Conservation (phyloP, 129 eudicot genomes). For the Escallonia herrerae region DNA sequence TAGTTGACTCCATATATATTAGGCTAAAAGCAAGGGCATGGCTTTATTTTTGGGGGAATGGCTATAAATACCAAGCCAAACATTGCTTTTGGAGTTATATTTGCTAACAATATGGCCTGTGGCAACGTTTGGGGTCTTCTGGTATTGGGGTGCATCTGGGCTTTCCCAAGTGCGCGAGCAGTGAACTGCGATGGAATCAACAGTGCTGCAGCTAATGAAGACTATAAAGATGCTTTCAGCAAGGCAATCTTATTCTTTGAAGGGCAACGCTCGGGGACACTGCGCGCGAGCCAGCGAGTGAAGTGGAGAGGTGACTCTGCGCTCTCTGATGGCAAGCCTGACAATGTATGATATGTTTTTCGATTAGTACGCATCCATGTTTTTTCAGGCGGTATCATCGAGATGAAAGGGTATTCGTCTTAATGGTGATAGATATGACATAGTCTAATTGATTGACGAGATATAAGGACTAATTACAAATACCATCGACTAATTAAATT, state of each 20-base stretch:
- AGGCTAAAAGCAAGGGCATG: too few relatives aligned
- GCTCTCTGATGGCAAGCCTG: constrained; percentile 42
- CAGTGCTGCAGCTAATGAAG: constrained; percentile 1
- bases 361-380: too few relatives aligned
- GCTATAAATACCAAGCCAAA: constrained; percentile 15
- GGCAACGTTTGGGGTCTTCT: constrained; percentile 9
- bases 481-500: too few relatives aligned
- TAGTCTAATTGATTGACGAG: too few relatives aligned
- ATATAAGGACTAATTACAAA: too few relatives aligned
- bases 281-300: constrained; percentile 50
- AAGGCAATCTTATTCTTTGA: constrained; percentile 73
- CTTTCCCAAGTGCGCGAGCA: constrained; percentile 6
- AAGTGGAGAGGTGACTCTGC: constrained; percentile 68
- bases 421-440: too few relatives aligned
- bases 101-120: too few relatives aligned
- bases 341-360: constrained; percentile 21
- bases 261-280: constrained; percentile 71
- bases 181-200: constrained; percentile 3
- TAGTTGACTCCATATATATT: too few relatives aligned
- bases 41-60: neutral
- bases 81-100: constrained; percentile 19
- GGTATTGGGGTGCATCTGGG: constrained; percentile 19
- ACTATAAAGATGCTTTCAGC: constrained; percentile 38
- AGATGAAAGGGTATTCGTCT: too few relatives aligned
- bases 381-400: too few relatives aligned